Conservation (phyloP, 768 basidiomycete genomes). For the Hygrophoropsis aurantiaca region DNA sequence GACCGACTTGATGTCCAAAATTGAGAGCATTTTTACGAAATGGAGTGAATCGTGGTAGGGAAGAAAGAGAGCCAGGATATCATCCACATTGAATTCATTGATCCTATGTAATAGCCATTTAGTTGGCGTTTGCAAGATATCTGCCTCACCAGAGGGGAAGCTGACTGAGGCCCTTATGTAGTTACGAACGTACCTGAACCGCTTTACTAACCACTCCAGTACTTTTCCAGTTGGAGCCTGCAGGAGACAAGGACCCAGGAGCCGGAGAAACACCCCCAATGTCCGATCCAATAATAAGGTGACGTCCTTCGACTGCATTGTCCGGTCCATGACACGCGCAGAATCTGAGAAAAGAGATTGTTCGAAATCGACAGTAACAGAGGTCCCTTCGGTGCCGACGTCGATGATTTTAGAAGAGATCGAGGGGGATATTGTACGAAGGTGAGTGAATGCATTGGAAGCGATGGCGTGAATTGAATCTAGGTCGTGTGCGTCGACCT, state of each 20-base stretch:
- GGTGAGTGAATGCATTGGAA: constrained; percentile 73
- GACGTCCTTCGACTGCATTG: constrained; percentile 63
- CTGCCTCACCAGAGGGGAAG: no score
- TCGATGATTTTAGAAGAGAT: constrained; percentile 31
- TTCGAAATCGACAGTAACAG: constrained; percentile 49
- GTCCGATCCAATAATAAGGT: constrained; percentile 60
- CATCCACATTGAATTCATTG: constrained; percentile 88
- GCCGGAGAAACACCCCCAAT: constrained; percentile 61
- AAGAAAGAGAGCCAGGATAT: constrained; percentile 76
- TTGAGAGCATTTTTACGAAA: constrained; percentile 89
- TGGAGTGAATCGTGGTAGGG: constrained; percentile 96
- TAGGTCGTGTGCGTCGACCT: constrained; percentile 84
- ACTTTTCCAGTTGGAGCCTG: constrained; percentile 80
- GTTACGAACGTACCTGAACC: constrained; percentile 69
- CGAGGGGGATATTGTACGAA: constrained; percentile 58
- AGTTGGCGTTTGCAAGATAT: not conserved
- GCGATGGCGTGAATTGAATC: constrained; percentile 83
- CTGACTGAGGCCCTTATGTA: no score
- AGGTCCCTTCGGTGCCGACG: constrained; percentile 15
- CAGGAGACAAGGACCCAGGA: constrained; percentile 80
- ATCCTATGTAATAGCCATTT: constrained; percentile 50
- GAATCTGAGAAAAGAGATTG: constrained; percentile 77
- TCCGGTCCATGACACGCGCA: constrained; percentile 75
- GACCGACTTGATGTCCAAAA: constrained; percentile 73
- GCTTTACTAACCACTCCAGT: constrained; percentile 91